Evolutionary conservation across 2,329 filamentous ascomycete genomes (phyloP).

Genomic region (Seiridium unicorne): DNA sequence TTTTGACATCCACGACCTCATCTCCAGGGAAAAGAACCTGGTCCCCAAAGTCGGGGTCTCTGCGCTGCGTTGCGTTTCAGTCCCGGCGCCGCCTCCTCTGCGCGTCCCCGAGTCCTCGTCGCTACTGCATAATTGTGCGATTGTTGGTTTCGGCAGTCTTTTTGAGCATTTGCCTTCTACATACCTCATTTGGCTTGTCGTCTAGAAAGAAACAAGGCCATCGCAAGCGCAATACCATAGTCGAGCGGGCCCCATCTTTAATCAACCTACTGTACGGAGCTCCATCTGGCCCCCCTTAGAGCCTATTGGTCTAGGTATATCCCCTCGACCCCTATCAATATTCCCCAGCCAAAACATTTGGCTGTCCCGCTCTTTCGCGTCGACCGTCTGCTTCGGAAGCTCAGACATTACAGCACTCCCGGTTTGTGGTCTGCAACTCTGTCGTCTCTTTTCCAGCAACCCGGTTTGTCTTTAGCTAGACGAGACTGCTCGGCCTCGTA

Average conservation of each 20-base stretch:
- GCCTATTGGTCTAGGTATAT: neutral
- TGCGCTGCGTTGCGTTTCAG: no score
- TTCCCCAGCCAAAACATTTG: slow-evolving; percentile 5
- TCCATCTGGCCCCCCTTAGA: neutral
- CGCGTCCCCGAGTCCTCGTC: no score
- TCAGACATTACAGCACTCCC: neutral
- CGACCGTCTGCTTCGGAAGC: neutral
- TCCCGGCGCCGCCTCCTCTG: no score
- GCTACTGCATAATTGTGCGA: no score
- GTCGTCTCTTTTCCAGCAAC: neutral
- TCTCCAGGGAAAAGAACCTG: neutral
- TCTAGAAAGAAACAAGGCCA: neutral
- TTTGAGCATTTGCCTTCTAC: no score
- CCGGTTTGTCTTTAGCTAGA: neutral
- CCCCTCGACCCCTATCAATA: slow-evolving; percentile 10
- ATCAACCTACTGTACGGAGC: neutral
- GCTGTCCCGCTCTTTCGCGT: slow-evolving; percentile 6
- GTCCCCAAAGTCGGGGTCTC: neutral
- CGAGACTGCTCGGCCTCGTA: neutral
- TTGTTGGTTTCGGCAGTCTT: no score
- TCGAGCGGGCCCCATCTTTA: slow-evolving; percentile 5
- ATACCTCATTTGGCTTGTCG: neutral
- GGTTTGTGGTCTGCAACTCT: neutral
- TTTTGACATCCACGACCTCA: neutral
- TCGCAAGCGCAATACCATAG: neutral